Base-by-base conservation (phyloP, 148 eudicot species). In the Rhododendron griersonianum region DNA sequence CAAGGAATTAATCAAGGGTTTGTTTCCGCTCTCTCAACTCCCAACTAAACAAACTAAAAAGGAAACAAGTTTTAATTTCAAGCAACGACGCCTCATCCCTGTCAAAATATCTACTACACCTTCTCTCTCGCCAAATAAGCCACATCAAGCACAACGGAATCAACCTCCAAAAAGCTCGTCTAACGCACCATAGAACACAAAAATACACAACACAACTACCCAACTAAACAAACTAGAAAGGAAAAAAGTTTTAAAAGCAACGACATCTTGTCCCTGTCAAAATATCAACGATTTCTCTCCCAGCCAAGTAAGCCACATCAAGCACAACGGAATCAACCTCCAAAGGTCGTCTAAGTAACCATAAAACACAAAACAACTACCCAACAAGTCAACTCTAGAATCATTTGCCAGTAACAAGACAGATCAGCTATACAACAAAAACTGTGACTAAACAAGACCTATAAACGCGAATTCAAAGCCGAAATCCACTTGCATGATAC, bases 401-500 rank as follows among this genome's bases (percentile, higher is more conserved):
- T 47, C 85, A 10, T 45, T 30, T 41, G 59, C 61, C 69, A 41
- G 30, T 55, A 74, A 74, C 82, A 35, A 71, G 74, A 81, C 48
- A 78, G 78, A 87, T 84, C 86, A 80, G 55, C 80, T 6, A 48
- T 5, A 55, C 10, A 63, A 25, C 41, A 51, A 74, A 55, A 80
- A 77, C 18, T n/a, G 53, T 55, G 23, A 25, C 45, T n/a, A 16
- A 13, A 59, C 35, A 53, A 83, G 28, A 59, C 8, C 61, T 78
- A 47, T 35, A 33, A 83, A 74, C 4, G 2, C 21, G 23, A 78
- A 78, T 78, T 84, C 61, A 23, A 23, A 67, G 18, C 30, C 37
- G 16, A 69, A 84, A 79, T 69, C 37, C 39, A 65, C 78, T 74
- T 69, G 28, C 80, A 83, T 53, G 85, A 80, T 57, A 16, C 65